Evolutionary conservation across 2,329 filamentous ascomycete species (phyloP), one percentile per base, ranked within the genome.

Genomic region (Beauveria sp.): DNA sequence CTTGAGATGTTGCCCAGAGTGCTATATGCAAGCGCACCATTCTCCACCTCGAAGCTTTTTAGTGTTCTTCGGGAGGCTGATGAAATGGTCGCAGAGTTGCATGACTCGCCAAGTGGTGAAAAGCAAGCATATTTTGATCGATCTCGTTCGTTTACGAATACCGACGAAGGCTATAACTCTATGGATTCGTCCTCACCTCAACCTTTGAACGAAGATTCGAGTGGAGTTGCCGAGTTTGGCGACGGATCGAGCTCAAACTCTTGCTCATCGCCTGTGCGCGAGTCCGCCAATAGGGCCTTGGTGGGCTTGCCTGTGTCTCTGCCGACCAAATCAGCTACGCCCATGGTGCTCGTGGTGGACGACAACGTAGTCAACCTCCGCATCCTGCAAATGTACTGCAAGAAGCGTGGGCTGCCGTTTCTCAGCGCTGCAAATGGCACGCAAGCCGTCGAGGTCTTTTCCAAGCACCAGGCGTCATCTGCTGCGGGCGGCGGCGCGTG

Each of bases 331-430:
- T 22, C 60, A 7, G n/a, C 63, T 5, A 65, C 60, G 0, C 70
- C 70, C 3, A 60, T 61, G 18, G 68, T 68, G 0, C 70, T 81
- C 0, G 67, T 81, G 1, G 78, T 80, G 0, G 79, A 80, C 63
- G 79, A 80, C 62, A 81, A 80, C 51, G 59, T 73, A 3, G 76
- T 80, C 59, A 81, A 81, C 24, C 71, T 80, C 0, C 77, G 78
- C 22, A 78, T 81, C 28, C 65, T 81, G 30, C 70, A 75, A 20
- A 77, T 79, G 66, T 80, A 79, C 64, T 76, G 79, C 55, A 73
- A 76, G 59, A 75, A 76, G 47, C 70, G 77, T 12, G 71, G 73
- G 0, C 70, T 79, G 26, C 71, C 75, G 18, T 78, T 77, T 28
- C 67, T 71, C 18, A 73, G 73, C 1, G 77, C 78, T 1, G 70